Conservation (phyloP, 305 asterid species). For the Fraxinus ornus region DNA sequence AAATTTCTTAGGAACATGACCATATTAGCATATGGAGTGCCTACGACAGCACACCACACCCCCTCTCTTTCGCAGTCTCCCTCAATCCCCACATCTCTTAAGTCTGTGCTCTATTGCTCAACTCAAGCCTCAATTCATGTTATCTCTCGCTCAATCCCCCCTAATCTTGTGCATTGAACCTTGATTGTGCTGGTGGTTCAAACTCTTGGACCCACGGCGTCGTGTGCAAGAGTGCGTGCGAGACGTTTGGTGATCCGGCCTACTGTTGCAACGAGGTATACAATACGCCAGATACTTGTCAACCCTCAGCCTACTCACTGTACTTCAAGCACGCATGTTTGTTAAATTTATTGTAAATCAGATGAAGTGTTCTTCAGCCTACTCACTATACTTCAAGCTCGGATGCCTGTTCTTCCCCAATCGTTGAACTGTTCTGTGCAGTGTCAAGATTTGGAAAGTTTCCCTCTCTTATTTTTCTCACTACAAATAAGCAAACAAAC, state of each 20-base stretch:
- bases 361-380: too few relatives aligned
- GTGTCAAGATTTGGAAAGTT: not conserved
- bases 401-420: not conserved
- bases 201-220: conserved; percentile 33
- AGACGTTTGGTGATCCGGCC: conserved; percentile 84
- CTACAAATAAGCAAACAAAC: not conserved
- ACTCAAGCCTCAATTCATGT: too few relatives aligned
- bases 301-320: conserved; percentile 69
- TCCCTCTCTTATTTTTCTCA: not conserved
- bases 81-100: too few relatives aligned
- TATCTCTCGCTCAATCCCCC: too few relatives aligned
- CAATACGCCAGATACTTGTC: conserved; percentile 27
- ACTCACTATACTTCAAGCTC: too few relatives aligned
- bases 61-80: too few relatives aligned
- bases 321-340: conserved; percentile 75
- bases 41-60: too few relatives aligned
- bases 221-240: conserved; percentile 95
- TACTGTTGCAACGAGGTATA: conserved; percentile 79
- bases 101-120: too few relatives aligned
- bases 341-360: too few relatives aligned
- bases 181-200: too few relatives aligned
- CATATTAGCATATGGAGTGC: not conserved
- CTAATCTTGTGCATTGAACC: too few relatives aligned
- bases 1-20: not conserved
- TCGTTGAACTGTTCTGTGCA: not conserved